Conservation (phyloP, 805 yeast species). For the Candida rishiriensis region DNA sequence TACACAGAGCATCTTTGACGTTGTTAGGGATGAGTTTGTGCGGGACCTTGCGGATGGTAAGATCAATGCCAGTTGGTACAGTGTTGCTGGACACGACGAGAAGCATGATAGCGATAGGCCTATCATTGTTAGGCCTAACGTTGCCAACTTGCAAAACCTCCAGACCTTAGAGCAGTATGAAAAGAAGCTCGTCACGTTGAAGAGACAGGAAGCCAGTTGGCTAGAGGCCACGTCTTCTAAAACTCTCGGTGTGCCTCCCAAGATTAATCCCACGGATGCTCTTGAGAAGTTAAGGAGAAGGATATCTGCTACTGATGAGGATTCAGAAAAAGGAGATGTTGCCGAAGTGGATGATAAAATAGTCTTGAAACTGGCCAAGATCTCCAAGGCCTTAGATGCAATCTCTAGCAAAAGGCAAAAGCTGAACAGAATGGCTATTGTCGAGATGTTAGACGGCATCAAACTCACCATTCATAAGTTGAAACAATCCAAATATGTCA, state of each 20-base stretch:
- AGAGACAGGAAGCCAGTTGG: constrained; percentile 48
- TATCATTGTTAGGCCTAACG: constrained; percentile 47
- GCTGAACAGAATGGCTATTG: constrained; percentile 7
- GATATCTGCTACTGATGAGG: no score
- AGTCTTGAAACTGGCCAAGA: constrained; percentile 13
- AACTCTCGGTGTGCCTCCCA: constrained; percentile 9
- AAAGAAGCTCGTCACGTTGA: constrained; percentile 38
- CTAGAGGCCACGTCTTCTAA: constrained; percentile 8
- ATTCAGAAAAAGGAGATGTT: neutral
- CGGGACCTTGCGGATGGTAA: constrained; percentile 55
- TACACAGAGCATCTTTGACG: constrained; percentile 50
- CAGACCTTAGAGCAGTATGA: constrained; percentile 44
- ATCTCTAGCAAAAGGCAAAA: constrained; percentile 8
- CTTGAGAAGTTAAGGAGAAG: no score
- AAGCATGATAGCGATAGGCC: constrained; percentile 14
- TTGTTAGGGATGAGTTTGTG: constrained; percentile 59
- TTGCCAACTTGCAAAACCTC: constrained; percentile 50
- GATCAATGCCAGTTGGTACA: constrained; percentile 68
- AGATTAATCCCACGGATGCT: no score
- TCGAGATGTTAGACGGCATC: constrained; percentile 33
- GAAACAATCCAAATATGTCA: constrained; percentile 20
- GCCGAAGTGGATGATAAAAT: constrained; percentile 2
- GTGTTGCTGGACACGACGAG: constrained; percentile 28
- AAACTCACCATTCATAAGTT: constrained; percentile 27
- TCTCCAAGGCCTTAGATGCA: constrained; percentile 9